These are phyloP conservation scores for Suillus subalutaceus DNA, from an alignment of 768 basidiomycete species.

Conservation along the genomic window DNA sequence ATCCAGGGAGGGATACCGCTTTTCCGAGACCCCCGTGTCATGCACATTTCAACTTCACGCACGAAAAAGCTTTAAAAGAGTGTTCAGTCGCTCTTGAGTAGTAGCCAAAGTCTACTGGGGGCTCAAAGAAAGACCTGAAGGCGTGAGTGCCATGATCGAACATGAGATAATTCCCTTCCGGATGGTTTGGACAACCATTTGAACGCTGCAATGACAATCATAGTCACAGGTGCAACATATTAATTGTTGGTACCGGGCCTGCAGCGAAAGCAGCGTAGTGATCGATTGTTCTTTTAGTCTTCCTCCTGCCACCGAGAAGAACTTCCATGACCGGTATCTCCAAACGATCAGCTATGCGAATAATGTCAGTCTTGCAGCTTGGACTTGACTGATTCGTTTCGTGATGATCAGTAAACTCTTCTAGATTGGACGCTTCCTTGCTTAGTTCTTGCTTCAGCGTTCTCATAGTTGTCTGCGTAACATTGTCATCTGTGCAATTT, in stretches of 20 bases:
- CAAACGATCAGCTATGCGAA: neutral
- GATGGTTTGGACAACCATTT: neutral
- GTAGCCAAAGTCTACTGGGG: neutral
- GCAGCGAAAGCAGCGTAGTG: no score
- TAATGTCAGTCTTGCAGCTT: neutral
- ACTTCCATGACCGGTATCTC: no score
- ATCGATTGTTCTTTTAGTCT: no score
- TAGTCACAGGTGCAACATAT: neutral
- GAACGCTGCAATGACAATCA: neutral
- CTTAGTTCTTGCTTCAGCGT: neutral
- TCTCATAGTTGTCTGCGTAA: neutral
- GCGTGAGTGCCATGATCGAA: neutral
- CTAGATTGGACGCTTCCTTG: neutral
- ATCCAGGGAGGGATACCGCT: neutral
- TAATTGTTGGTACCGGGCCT: no score
- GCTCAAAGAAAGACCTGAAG: neutral
- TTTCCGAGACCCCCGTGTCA: neutral
- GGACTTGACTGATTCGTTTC: no score
- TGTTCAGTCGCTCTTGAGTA: neutral
- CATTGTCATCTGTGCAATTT: neutral
- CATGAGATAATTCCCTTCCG: neutral
- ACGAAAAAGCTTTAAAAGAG: neutral
- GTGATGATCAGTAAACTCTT: no score
- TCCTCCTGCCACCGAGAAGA: no score
- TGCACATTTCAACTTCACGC: neutral